Evolutionary conservation across 768 basidiomycete species (phyloP).

Genomic region (Lyophyllum shimeji): DNA sequence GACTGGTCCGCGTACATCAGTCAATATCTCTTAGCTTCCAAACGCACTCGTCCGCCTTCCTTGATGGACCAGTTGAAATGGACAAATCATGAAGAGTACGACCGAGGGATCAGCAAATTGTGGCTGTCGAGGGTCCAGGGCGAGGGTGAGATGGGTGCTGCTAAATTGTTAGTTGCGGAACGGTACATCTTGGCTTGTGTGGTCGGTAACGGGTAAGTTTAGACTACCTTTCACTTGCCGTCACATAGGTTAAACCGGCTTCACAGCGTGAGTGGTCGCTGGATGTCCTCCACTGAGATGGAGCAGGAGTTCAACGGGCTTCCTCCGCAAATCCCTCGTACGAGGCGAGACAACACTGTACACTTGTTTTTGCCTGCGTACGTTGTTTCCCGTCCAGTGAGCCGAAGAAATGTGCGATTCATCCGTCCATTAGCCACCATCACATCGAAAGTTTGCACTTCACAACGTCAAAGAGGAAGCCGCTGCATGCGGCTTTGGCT

Average conservation of each 20-base stretch:
- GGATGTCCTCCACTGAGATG: constrained; percentile 72
- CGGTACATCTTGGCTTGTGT: constrained; percentile 70
- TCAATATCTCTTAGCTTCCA: constrained; percentile 13
- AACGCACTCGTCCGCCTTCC: constrained; percentile 15
- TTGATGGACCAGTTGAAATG: constrained; percentile 52
- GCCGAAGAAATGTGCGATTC: neutral
- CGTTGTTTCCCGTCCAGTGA: constrained; percentile 18
- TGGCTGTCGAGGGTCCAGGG: constrained; percentile 52
- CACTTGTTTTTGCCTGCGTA: constrained; percentile 70
- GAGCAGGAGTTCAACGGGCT: constrained; percentile 66
- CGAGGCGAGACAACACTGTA: constrained; percentile 29
- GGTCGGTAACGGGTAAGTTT: constrained; percentile 63
- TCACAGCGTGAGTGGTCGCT: constrained; percentile 63
- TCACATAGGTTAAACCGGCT: neutral
- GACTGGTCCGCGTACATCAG: constrained; percentile 70
- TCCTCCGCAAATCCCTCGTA: constrained; percentile 15
- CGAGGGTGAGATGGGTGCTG: constrained; percentile 41
- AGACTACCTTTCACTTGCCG: neutral
- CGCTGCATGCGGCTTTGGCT: constrained; percentile 64
- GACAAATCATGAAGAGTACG: constrained; percentile 72
- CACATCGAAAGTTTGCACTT: constrained; percentile 78
- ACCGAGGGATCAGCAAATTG: constrained; percentile 61
- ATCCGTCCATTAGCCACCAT: constrained; percentile 55
- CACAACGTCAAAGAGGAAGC: constrained; percentile 34
- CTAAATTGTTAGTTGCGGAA: constrained; percentile 51